phyloP scores from a whole-genome alignment of 441 rosid genomes.

The Viola pubescens region DNA sequence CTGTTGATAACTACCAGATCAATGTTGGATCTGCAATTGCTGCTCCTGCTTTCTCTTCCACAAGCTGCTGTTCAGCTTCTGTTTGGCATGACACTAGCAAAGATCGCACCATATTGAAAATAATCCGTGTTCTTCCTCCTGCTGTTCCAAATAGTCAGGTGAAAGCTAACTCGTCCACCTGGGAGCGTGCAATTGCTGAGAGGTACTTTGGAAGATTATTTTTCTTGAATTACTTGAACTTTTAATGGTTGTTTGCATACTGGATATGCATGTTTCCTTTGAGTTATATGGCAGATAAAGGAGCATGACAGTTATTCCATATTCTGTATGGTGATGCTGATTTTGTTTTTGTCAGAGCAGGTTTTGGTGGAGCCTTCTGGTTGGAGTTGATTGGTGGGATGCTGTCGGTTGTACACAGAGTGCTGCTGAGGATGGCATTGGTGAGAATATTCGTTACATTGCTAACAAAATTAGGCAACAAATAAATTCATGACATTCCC shows the following conservation, averaged over 20 bases:
- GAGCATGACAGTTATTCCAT: conserved; percentile 1
- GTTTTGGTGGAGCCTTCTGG: conserved; percentile 99
- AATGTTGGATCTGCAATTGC: conserved; percentile 97
- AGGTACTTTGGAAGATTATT: conserved; percentile 39
- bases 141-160: conserved; percentile 72
- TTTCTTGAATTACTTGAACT: not conserved
- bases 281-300: not conserved
- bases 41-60: conserved; percentile 96
- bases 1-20: conserved; percentile 90
- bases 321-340: conserved; percentile 8
- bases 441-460: conserved; percentile 31
- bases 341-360: conserved; percentile 35
- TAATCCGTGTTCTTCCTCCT: conserved; percentile 96
- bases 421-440: conserved; percentile 98
- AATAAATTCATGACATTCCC: too few relatives aligned
- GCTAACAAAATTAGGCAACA: too few relatives aligned
- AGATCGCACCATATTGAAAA: conserved; percentile 85
- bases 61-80: conserved; percentile 98
- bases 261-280: conserved; percentile 2
- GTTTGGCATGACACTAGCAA: conserved; percentile 87
- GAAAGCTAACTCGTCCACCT: conserved; percentile 69
- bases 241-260: not conserved
- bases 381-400: conserved; percentile 99
- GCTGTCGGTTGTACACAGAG: conserved; percentile 99
- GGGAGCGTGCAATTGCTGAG: conserved; percentile 99